Evolutionary conservation across 805 yeast genomes (phyloP).

Genomic region (Isabelozyma gotoi): DNA sequence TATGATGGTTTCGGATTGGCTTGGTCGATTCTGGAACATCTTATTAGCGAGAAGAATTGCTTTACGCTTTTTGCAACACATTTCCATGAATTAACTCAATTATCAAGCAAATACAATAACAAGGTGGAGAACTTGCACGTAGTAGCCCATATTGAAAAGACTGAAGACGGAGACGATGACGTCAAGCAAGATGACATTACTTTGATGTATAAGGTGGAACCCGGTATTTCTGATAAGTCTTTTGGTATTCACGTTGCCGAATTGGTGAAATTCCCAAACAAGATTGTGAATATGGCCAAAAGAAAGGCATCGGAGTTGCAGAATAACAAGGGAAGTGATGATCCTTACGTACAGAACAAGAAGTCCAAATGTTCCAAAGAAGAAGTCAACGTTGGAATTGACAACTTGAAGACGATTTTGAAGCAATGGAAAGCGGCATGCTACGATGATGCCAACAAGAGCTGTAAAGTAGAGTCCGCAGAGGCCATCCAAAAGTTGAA

Average conservation of each 20-base stretch:
- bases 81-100: conserved; percentile 89
- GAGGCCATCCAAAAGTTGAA: conserved; percentile 42
- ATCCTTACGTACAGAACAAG: conserved; percentile 45
- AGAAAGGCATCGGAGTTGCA: conserved; percentile 88
- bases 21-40: conserved; percentile 90
- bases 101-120: conserved; percentile 55
- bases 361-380: conserved; percentile 50
- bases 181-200: conserved; percentile 67
- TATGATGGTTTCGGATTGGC: conserved; percentile 98
- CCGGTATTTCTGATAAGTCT: conserved; percentile 93
- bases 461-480: conserved; percentile 27
- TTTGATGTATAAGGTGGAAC: conserved; percentile 87
- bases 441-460: conserved; percentile 20
- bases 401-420: conserved; percentile 45
- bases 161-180: conserved; percentile 25
- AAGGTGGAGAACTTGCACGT: conserved; percentile 86
- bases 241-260: conserved; percentile 98
- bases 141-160: conserved; percentile 79
- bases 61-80: conserved; percentile 95
- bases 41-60: conserved; percentile 67
- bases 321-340: conserved; percentile 41
- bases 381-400: conserved; percentile 57
- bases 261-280: conserved; percentile 86
- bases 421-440: conserved; percentile 54
- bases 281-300: conserved; percentile 92